Percentiles rank a stretch among this genome's conserved stretches.
These are phyloP conservation scores for Malassezia psittaci DNA, from an alignment of 1,284 basidiomycete species.

Conservation along the genomic window DNA sequence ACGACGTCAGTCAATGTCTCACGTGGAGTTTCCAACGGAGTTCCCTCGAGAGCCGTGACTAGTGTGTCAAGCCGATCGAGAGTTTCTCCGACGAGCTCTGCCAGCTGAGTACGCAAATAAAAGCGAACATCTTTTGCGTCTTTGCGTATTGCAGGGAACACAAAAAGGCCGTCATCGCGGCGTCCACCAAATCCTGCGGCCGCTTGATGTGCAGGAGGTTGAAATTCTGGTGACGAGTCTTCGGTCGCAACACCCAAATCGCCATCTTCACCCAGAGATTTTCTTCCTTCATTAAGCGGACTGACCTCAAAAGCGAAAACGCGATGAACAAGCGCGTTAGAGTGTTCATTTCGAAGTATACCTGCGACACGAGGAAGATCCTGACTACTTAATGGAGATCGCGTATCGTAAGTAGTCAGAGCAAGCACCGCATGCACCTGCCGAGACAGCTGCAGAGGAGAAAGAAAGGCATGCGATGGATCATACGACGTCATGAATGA, in stretches of 20 bases:
- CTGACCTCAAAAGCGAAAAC: conserved; percentile 40
- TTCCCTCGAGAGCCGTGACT: conserved; percentile 31
- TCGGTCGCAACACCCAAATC: not conserved
- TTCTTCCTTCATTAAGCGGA: conserved; percentile 8
- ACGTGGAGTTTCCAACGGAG: conserved; percentile 40
- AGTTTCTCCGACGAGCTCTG: conserved; percentile 32
- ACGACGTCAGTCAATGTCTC: conserved; percentile 29
- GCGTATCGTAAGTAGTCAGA: conserved; percentile 21
- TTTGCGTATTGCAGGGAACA: conserved; percentile 40
- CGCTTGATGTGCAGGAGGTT: not conserved
- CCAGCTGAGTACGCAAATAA: conserved; percentile 39
- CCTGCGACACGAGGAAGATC: conserved; percentile 27
- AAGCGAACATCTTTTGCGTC: conserved; percentile 43
- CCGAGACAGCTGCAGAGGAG: conserved; percentile 39
- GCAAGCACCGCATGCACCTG: conserved; percentile 43
- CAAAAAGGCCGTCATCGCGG: conserved; percentile 30
- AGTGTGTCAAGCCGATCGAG: conserved; percentile 35
- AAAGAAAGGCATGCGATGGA: conserved; percentile 36
- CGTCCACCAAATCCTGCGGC: conserved; percentile 27
- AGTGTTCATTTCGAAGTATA: conserved; percentile 30
- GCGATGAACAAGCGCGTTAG: conserved; percentile 37
- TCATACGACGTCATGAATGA: conserved; percentile 43
- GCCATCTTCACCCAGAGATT: not conserved
- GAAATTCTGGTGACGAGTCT: not conserved
- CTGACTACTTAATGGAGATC: conserved; percentile 7